phyloP scores from a whole-genome alignment of 1,139 yeast genomes.

The Geotrichum restrictum region DNA sequence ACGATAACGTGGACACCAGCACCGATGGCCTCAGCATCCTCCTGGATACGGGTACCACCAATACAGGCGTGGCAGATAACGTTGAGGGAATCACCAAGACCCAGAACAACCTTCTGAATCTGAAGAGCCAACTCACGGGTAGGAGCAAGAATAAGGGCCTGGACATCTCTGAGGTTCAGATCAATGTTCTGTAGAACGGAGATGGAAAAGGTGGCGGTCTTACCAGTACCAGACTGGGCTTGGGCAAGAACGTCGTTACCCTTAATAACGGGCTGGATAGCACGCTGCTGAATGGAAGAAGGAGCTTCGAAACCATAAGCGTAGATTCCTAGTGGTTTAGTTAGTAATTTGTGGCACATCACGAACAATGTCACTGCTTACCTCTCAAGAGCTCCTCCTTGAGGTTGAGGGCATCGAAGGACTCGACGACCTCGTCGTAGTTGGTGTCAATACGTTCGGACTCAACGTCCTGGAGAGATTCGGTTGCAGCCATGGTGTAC shows the following conservation, averaged over 20 bases:
- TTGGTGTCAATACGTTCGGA: constrained; percentile 85
- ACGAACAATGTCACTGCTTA: constrained; percentile 10
- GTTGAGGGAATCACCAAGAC: constrained; percentile 79
- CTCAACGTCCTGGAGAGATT: constrained; percentile 78
- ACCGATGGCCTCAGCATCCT: constrained; percentile 66
- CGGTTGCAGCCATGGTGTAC: constrained; percentile 27
- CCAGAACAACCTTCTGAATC: constrained; percentile 76
- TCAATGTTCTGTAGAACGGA: constrained; percentile 85
- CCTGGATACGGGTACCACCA: constrained; percentile 85
- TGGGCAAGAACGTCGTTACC: constrained; percentile 95
- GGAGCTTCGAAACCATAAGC: constrained; percentile 93
- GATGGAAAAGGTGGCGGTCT: constrained; percentile 92
- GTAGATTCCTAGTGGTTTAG: constrained; percentile 56
- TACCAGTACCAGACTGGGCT: constrained; percentile 98
- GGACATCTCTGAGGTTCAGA: constrained; percentile 57
- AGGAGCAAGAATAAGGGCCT: constrained; percentile 88
- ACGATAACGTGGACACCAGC: constrained; percentile 89
- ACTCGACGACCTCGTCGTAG: constrained; percentile 94
- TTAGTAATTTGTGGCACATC: neutral
- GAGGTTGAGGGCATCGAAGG: constrained; percentile 44
- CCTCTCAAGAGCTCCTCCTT: constrained; percentile 45
- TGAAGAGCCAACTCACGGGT: constrained; percentile 92
- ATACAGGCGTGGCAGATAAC: constrained; percentile 85
- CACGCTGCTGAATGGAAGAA: constrained; percentile 91
- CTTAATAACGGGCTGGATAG: constrained; percentile 83